phyloP scores from a whole-genome alignment of 495 filamentous ascomycete genomes.

The Penicillium psychrofluorescens region DNA sequence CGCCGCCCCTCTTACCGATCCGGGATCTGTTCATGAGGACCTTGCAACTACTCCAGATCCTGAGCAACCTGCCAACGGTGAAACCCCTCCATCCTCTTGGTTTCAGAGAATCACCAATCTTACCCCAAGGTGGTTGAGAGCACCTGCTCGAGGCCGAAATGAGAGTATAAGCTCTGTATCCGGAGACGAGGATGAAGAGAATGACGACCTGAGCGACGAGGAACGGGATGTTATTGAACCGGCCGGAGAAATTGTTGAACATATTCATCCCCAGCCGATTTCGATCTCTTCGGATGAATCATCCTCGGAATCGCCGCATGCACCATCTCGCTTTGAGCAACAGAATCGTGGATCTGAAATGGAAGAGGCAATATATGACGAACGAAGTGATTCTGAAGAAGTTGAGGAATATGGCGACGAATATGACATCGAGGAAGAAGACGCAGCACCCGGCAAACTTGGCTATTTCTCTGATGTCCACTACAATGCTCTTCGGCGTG shows the following conservation, averaged over 20 bases:
- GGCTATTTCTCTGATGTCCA: slow-evolving; percentile 33
- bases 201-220: slow-evolving; percentile 2
- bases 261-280: background rate
- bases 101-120: slow-evolving; percentile 31
- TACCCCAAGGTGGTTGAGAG: slow-evolving; percentile 36
- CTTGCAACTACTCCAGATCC: slow-evolving; percentile 20
- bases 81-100: slow-evolving; percentile 28
- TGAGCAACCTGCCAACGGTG: slow-evolving; percentile 7
- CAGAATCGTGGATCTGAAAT: no score
- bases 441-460: no score
- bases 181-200: slow-evolving; percentile 9
- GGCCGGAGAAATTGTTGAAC: slow-evolving; percentile 4
- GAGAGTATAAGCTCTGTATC: slow-evolving; percentile 10
- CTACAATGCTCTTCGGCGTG: slow-evolving; percentile 31
- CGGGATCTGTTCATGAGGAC: slow-evolving; percentile 8
- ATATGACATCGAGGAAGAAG: no score
- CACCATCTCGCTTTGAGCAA: no score
- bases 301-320: no score
- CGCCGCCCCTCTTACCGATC: slow-evolving; percentile 7
- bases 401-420: slow-evolving; percentile 29
- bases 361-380: background rate
- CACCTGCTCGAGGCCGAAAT: slow-evolving; percentile 15
- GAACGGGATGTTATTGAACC: background rate
- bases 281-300: no score
- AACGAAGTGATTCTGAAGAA: slow-evolving; percentile 12